These are phyloP conservation scores for Parastagonospora nodorum DNA, from an alignment of 2,329 filamentous ascomycete genomes.

Conservation along the genomic window DNA sequence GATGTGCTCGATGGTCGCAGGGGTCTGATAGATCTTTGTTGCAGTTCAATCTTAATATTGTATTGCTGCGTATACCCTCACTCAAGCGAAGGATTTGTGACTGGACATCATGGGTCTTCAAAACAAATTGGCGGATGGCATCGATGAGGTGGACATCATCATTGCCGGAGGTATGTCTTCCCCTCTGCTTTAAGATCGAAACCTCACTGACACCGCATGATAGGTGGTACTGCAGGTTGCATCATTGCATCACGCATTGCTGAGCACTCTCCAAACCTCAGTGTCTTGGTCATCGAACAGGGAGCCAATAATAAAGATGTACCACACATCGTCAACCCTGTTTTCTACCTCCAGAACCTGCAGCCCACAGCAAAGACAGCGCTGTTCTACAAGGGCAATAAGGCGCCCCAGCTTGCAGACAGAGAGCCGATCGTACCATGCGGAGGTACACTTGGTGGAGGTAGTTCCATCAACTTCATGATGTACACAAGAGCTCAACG, in stretches of 20 bases:
- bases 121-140: slow-evolving; percentile 43
- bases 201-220: background rate
- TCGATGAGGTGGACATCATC: slow-evolving; percentile 58
- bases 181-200: background rate
- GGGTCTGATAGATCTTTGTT: background rate
- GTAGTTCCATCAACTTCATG: slow-evolving; percentile 51
- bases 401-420: slow-evolving; percentile 52
- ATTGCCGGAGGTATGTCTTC: slow-evolving; percentile 53
- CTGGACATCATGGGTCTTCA: slow-evolving; percentile 32
- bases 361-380: slow-evolving; percentile 56
- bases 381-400: slow-evolving; percentile 58
- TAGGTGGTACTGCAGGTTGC: slow-evolving; percentile 21
- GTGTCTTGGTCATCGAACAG: slow-evolving; percentile 60
- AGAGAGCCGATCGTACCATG: slow-evolving; percentile 52
- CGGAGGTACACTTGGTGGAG: slow-evolving; percentile 65
- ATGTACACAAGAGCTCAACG: slow-evolving; percentile 53
- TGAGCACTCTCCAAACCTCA: slow-evolving; percentile 55
- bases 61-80: background rate
- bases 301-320: slow-evolving; percentile 60
- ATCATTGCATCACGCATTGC: slow-evolving; percentile 56
- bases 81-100: background rate
- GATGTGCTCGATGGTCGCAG: too few relatives aligned
- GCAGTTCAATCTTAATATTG: background rate
- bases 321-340: slow-evolving; percentile 58
- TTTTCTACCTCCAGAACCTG: slow-evolving; percentile 56